Percentiles rank a stretch among this genome's conserved stretches.
These are phyloP conservation scores for Gliomastix tumulicola DNA, from an alignment of 2,329 filamentous ascomycete species.

Conservation along the genomic window DNA sequence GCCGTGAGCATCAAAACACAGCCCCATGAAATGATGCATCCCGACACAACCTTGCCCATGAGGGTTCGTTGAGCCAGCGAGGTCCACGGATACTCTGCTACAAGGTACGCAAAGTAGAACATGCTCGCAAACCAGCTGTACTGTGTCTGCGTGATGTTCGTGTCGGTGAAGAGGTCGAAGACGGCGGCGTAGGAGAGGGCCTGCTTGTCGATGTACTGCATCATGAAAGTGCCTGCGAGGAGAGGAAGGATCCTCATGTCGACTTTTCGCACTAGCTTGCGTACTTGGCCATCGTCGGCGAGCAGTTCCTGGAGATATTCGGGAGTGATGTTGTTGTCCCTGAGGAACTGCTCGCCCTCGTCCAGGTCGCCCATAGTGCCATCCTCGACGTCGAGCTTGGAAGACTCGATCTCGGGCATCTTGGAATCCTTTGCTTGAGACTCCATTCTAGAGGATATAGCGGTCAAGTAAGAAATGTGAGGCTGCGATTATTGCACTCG, in stretches of 20 bases:
- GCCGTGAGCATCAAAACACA: slow-evolving; percentile 33
- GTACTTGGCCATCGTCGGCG: slow-evolving; percentile 24
- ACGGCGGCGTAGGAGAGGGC: slow-evolving; percentile 46
- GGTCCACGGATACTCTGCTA: slow-evolving; percentile 29
- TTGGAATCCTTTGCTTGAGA: background rate
- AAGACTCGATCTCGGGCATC: too few species aligned
- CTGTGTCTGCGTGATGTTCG: slow-evolving; percentile 34
- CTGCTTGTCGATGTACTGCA: slow-evolving; percentile 52
- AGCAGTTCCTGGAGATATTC: slow-evolving; percentile 35
- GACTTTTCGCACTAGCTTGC: slow-evolving; percentile 32
- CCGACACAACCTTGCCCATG: slow-evolving; percentile 24
- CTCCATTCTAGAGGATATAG: background rate
- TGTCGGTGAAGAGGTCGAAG: slow-evolving; percentile 44
- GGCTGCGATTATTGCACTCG: too few species aligned
- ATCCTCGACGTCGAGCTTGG: background rate
- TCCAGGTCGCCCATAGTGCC: slow-evolving; percentile 27
- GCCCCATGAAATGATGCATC: slow-evolving; percentile 24
- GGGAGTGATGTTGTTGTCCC: slow-evolving; percentile 35
- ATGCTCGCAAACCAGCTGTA: slow-evolving; percentile 50
- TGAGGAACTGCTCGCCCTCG: slow-evolving; percentile 38
- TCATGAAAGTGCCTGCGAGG: slow-evolving; percentile 38
- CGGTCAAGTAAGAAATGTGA: too few species aligned
- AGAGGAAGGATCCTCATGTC: slow-evolving; percentile 44
- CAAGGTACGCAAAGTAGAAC: slow-evolving; percentile 44
- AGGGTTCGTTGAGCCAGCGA: slow-evolving; percentile 23